Evolutionary conservation across 352 stramenopile species (phyloP).

Genomic region (Pythium aphanidermatum): DNA sequence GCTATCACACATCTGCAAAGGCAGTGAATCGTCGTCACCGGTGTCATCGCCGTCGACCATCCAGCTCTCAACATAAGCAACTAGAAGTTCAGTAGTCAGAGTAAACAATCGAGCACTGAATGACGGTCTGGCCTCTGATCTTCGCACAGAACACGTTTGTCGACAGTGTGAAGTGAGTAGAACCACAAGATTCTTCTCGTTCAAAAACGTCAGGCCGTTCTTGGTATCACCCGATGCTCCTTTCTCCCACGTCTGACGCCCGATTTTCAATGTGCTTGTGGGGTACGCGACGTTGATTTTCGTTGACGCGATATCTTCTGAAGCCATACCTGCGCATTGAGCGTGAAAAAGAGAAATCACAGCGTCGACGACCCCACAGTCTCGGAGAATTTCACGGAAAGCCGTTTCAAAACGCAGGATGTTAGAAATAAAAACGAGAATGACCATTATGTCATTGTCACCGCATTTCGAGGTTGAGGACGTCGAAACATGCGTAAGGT

Average conservation of each 20-base stretch:
- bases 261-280: slow-evolving; percentile 31
- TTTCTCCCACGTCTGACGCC: slow-evolving; percentile 13
- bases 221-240: too few species aligned
- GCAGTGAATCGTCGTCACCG: slow-evolving; percentile 24
- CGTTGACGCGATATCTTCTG: slow-evolving; percentile 19
- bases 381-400: slow-evolving; percentile 28
- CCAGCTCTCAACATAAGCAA: slow-evolving; percentile 26
- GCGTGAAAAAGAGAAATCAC: slow-evolving; percentile 36
- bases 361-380: slow-evolving; percentile 30
- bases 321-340: slow-evolving; percentile 26
- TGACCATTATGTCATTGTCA: slow-evolving; percentile 17
- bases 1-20: slow-evolving; percentile 25
- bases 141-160: slow-evolving; percentile 19
- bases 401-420: slow-evolving; percentile 31
- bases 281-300: slow-evolving; percentile 48
- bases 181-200: slow-evolving; percentile 29
- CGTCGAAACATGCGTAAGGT: slow-evolving; percentile 26
- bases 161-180: slow-evolving; percentile 50
- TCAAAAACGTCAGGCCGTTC: slow-evolving; percentile 15
- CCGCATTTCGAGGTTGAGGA: not conserved
- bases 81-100: slow-evolving; percentile 36
- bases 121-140: slow-evolving; percentile 5
- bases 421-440: slow-evolving; percentile 35
- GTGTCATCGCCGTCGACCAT: slow-evolving; percentile 5
- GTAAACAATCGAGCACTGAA: slow-evolving; percentile 29